These are phyloP conservation scores for Diversispora epigaea DNA, from an alignment of 192 early-diverging fungal genomes.

Conservation along the genomic window DNA sequence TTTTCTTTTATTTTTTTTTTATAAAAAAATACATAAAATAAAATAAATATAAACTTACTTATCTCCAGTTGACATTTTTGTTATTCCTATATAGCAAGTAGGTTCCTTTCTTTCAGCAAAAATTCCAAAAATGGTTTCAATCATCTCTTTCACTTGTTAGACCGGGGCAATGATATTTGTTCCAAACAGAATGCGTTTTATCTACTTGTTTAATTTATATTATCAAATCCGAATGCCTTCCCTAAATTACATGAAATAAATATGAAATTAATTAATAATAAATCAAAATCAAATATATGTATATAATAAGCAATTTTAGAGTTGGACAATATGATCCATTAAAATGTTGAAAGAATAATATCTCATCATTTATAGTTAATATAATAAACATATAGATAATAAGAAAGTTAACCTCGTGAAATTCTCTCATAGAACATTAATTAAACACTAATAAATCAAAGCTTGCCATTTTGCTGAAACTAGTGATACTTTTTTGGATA, in stretches of 20 bases:
- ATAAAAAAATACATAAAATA: not conserved
- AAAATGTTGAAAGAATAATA: conserved; percentile 95
- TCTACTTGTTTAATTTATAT: conserved; percentile 85
- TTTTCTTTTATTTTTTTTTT: conserved; percentile 43
- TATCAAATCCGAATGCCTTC: no score
- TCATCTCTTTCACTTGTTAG: conserved; percentile 93
- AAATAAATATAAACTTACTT: conserved; percentile 60
- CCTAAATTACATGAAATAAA: no score
- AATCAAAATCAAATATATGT: not conserved
- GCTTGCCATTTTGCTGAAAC: conserved; percentile 82
- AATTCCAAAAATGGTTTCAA: conserved; percentile 77
- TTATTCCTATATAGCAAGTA: conserved; percentile 87
- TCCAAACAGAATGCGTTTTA: conserved; percentile 91
- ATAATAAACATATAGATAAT: not conserved
- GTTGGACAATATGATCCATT: conserved; percentile 89
- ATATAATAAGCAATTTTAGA: conserved; percentile 62
- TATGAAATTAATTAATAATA: not conserved
- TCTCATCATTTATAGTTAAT: conserved; percentile 79
- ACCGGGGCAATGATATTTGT: conserved; percentile 99
- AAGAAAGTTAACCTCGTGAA: not conserved
- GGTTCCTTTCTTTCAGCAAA: conserved; percentile 96
- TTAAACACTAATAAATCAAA: not conserved
- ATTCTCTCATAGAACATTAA: not conserved
- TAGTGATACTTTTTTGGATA: conserved; percentile 94
- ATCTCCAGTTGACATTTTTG: conserved; percentile 85